phyloP scores from a whole-genome alignment of 345 rosid genomes.

The Linum lewisii region DNA sequence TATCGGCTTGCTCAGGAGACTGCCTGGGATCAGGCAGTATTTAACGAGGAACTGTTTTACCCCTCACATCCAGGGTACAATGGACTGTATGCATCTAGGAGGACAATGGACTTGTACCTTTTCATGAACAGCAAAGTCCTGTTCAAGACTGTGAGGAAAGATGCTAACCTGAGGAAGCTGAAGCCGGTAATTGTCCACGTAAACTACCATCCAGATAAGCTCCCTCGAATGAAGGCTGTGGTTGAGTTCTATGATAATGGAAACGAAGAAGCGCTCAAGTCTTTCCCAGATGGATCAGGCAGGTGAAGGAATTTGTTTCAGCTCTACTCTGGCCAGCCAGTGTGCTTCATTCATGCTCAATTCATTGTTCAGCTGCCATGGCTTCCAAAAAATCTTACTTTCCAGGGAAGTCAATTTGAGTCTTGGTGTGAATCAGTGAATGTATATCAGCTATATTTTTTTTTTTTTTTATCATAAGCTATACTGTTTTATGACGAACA shows the following conservation, averaged over 20 bases:
- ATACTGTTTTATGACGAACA: no score
- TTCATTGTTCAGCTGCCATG: no score
- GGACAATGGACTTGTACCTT: conserved; percentile 25
- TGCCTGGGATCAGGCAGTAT: conserved; percentile 28
- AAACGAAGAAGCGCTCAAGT: conserved; percentile 18
- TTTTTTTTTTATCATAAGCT: no score
- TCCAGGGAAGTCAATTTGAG: no score
- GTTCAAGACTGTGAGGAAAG: conserved; percentile 23
- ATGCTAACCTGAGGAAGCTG: conserved; percentile 20
- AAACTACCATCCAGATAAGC: conserved; percentile 28
- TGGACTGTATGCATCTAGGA: conserved; percentile 22
- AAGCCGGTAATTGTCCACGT: conserved; percentile 23
- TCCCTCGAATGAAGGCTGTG: conserved; percentile 21
- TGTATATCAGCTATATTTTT: no score
- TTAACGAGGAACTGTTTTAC: conserved; percentile 27
- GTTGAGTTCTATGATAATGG: conserved; percentile 21
- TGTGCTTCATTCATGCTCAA: not conserved
- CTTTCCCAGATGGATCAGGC: conserved; percentile 25
- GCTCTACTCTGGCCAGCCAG: not conserved
- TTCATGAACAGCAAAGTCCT: conserved; percentile 29
- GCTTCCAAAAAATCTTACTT: no score
- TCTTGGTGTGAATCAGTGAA: no score
- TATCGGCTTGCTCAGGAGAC: conserved; percentile 16
- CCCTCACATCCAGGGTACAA: conserved; percentile 19
- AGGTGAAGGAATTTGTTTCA: conserved; percentile 7